phyloP scores from a whole-genome alignment of 2,329 filamentous ascomycete species.

The Verticillium zaregamsianum region DNA sequence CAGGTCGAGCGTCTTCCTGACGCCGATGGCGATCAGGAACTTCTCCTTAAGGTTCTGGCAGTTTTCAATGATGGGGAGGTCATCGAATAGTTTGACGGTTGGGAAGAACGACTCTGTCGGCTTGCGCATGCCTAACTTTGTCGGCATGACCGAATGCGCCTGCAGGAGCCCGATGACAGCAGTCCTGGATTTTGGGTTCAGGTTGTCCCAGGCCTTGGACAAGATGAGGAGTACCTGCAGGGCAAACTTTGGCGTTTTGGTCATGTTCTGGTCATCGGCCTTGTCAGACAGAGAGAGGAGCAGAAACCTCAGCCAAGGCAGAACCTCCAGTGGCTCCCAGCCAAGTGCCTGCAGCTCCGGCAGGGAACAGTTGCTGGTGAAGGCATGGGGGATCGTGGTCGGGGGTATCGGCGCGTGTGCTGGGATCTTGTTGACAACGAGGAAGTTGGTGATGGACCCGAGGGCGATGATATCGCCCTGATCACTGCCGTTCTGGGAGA shows the following conservation, averaged over 20 bases:
- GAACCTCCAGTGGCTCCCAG: slow-evolving; percentile 80
- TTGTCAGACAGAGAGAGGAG: slow-evolving; percentile 62
- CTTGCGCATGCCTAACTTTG: slow-evolving; percentile 82
- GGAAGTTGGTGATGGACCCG: slow-evolving; percentile 68
- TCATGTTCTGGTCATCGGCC: slow-evolving; percentile 63
- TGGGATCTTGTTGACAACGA: slow-evolving; percentile 75
- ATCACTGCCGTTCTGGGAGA: slow-evolving; percentile 53
- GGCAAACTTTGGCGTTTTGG: slow-evolving; percentile 68
- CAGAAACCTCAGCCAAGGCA: slow-evolving; percentile 81
- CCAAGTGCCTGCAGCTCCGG: slow-evolving; percentile 74
- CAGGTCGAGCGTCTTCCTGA: slow-evolving; percentile 91
- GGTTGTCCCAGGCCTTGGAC: slow-evolving; percentile 86
- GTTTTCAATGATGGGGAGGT: slow-evolving; percentile 75
- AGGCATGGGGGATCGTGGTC: slow-evolving; percentile 78
- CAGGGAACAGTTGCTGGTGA: slow-evolving; percentile 65
- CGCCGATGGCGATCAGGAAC: slow-evolving; percentile 75
- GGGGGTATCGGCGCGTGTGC: slow-evolving; percentile 76
- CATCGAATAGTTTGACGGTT: slow-evolving; percentile 91
- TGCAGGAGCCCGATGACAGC: slow-evolving; percentile 62
- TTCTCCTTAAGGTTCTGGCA: slow-evolving; percentile 85
- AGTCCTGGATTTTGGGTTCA: slow-evolving; percentile 62
- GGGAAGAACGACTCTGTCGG: slow-evolving; percentile 88
- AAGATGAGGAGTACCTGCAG: slow-evolving; percentile 72
- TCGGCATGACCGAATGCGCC: slow-evolving; percentile 74
- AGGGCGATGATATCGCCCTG: slow-evolving; percentile 72